phyloP scores from a whole-genome alignment of 805 yeast genomes.

The Pichia kluyveri region DNA sequence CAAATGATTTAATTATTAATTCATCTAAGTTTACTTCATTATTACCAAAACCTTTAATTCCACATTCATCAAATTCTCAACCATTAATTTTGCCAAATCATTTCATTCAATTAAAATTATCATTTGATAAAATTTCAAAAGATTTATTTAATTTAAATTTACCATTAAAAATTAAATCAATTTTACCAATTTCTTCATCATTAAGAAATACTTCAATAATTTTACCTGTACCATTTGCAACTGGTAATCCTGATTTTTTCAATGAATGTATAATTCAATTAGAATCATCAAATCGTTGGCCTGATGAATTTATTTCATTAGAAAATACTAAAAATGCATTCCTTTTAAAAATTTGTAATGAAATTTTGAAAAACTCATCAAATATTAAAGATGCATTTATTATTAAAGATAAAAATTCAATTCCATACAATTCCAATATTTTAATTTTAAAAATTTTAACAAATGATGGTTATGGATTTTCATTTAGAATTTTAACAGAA shows the following conservation, averaged over 20 bases:
- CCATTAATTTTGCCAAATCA: constrained; percentile 33
- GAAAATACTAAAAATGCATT: constrained; percentile 91
- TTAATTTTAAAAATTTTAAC: constrained; percentile 57
- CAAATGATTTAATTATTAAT: constrained; percentile 29
- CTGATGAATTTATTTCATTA: constrained; percentile 76
- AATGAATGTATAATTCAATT: constrained; percentile 78
- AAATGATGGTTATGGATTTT: constrained; percentile 87
- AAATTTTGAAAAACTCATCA: constrained; percentile 30
- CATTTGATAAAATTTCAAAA: constrained; percentile 46
- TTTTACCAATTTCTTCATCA: constrained; percentile 66
- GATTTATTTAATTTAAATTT: constrained; percentile 34
- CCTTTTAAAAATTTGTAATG: constrained; percentile 54
- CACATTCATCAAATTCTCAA: constrained; percentile 45
- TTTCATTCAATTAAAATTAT: constrained; percentile 34
- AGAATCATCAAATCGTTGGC: constrained; percentile 91
- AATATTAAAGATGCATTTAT: constrained; percentile 43
- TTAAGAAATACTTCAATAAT: constrained; percentile 68
- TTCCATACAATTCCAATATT: constrained; percentile 57
- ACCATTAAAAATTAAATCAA: constrained; percentile 65
- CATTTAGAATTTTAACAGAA: constrained; percentile 67
- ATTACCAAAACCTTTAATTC: constrained; percentile 52
- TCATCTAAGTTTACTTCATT: constrained; percentile 38
- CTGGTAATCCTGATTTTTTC: constrained; percentile 66
- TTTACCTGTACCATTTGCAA: constrained; percentile 77
- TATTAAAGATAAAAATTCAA: constrained; percentile 51